phyloP scores from a whole-genome alignment of 2,329 filamentous ascomycete genomes.

The Bipolaris bicolor region DNA sequence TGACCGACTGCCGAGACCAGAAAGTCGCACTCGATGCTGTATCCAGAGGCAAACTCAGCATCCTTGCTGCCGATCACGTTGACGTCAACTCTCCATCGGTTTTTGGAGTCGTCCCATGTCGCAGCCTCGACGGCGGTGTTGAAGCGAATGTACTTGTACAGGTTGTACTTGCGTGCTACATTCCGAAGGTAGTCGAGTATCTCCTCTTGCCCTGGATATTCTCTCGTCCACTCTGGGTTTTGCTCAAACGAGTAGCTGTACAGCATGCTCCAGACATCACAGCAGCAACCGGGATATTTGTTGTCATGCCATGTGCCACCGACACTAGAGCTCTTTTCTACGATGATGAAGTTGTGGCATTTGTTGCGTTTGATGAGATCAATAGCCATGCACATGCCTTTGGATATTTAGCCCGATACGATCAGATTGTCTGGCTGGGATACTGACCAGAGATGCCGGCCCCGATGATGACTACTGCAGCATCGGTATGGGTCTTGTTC shows the following conservation, averaged over 20 bases:
- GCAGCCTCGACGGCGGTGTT: conserved; percentile 61
- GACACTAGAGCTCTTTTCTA: conserved; percentile 61
- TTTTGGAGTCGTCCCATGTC: conserved; percentile 60
- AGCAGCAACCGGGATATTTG: conserved; percentile 63
- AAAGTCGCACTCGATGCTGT: conserved; percentile 62
- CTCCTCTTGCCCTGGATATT: conserved; percentile 67
- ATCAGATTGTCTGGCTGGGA: not conserved
- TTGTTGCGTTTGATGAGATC: conserved; percentile 61
- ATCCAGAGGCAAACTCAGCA: conserved; percentile 58
- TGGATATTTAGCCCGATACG: not conserved
- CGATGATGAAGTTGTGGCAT: conserved; percentile 62
- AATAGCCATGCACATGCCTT: conserved; percentile 63
- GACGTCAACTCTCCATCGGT: conserved; percentile 60
- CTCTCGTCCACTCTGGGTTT: conserved; percentile 63
- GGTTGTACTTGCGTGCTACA: conserved; percentile 60
- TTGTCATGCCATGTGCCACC: conserved; percentile 64
- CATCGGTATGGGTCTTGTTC: conserved; percentile 59
- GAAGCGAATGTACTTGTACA: conserved; percentile 65
- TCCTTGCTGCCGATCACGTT: conserved; percentile 60
- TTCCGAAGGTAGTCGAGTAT: conserved; percentile 62
- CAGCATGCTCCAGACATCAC: conserved; percentile 61
- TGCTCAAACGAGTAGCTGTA: conserved; percentile 68
- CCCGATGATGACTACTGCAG: conserved; percentile 64
- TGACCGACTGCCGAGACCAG: conserved; percentile 65
- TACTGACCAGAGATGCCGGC: conserved; percentile 59